These are phyloP conservation scores for Nemania sp. DNA, from an alignment of 2,329 filamentous ascomycete species.

Conservation along the genomic window DNA sequence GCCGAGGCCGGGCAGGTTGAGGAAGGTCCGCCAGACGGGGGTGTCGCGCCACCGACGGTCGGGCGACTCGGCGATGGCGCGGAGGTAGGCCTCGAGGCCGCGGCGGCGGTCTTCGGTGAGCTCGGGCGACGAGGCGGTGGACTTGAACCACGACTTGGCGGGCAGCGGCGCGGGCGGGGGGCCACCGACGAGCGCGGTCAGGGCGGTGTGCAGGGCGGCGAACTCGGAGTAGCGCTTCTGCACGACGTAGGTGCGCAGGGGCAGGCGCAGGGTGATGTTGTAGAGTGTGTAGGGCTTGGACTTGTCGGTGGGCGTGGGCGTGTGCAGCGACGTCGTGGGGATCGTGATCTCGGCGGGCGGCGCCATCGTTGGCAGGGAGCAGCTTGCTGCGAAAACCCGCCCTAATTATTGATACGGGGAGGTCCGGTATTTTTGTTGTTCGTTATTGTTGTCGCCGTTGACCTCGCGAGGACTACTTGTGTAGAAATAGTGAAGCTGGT, in stretches of 20 bases:
- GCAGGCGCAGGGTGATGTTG: conserved; percentile 81
- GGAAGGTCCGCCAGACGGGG: conserved; percentile 77
- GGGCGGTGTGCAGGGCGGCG: conserved; percentile 70
- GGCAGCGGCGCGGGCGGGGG: conserved; percentile 77
- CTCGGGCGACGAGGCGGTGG: conserved; percentile 75
- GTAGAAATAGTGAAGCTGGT: too few relatives aligned
- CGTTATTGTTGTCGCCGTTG: background rate
- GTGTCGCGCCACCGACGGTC: conserved; percentile 82
- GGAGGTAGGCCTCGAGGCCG: conserved; percentile 77
- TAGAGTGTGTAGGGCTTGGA: conserved; percentile 81
- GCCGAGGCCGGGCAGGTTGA: conserved; percentile 71
- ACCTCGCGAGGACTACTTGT: too few relatives aligned
- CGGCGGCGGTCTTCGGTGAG: conserved; percentile 77
- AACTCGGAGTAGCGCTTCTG: conserved; percentile 90
- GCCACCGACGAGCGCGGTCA: conserved; percentile 69
- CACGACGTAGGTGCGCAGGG: conserved; percentile 79
- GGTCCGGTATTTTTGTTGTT: background rate
- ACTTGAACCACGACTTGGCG: conserved; percentile 80
- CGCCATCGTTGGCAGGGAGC: conserved; percentile 63
- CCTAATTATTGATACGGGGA: too few relatives aligned
- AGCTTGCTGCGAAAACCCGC: background rate
- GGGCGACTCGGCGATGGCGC: conserved; percentile 76
- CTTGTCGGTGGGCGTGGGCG: conserved; percentile 57
- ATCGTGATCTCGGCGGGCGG: conserved; percentile 76
- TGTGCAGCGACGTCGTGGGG: conserved; percentile 70